Evolutionary conservation across 73 alveolate species (phyloP), one percentile per base, ranked within the genome.

Genomic region (Tetrahymena elliotti): DNA sequence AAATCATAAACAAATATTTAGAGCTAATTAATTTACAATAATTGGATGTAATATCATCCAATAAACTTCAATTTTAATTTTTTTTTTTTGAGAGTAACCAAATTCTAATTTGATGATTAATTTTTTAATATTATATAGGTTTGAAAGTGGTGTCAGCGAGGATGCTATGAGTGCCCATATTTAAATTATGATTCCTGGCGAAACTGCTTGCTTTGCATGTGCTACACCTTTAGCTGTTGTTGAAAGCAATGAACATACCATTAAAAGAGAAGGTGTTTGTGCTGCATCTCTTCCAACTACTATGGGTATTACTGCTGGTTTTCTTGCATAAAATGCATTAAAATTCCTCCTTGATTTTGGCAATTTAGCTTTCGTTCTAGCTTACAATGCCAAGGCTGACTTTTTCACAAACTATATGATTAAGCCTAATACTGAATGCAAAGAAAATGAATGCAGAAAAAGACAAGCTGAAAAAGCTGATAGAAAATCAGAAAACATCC

Each of bases 271-370:
- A 97, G 99, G 99, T 13, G 99, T 99, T 5, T 99, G 99, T 92
- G 99, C 99, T 27, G 99, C 99, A n/a, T 96, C 99, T 22, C 96
- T 99, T 33, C 99, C 99, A 4, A 99, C 99, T n/a, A 99, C 99
- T 1, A 99, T 99, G 99, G 99, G 99, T 31, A 98, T 98, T 84
- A 98, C 98, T 68, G 99, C 99, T 33, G 99, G 99, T 9, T 98
- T 98, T 92, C 93, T 98, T 93, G 98, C 98, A 34, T 96, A 98
- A 95, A 98, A 97, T 92, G 98, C 99, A 31, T 94, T 98, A 35
- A 98, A 98, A 93, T 98, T 97, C 96, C 95, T 98, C 84, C 97
- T 98, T 33, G 94, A 95, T 84, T 98, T 98, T 96, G 99, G 99
- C 37, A 98, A 98, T 93, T 98, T 97, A 7, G 95, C 99, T 38